Evolutionary conservation across 768 basidiomycete genomes (phyloP).

Genomic region (Dioszegia hungarica): DNA sequence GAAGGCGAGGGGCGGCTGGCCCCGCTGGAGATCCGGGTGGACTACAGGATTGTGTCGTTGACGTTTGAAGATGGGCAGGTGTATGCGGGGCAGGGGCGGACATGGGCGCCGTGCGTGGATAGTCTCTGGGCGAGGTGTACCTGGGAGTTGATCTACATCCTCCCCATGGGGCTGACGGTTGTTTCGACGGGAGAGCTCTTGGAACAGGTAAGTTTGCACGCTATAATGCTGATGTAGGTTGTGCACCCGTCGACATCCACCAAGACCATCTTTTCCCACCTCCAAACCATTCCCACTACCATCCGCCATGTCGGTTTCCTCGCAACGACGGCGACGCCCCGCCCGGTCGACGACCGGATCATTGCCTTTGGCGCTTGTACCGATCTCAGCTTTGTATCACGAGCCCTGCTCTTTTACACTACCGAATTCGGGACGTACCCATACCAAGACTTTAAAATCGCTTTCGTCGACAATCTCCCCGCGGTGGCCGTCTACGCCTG

Average conservation of each 20-base stretch:
- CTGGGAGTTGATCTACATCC: slow-evolving; percentile 97
- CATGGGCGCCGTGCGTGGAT: slow-evolving; percentile 98
- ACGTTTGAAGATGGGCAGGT: slow-evolving; percentile 57
- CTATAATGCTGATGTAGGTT: not conserved
- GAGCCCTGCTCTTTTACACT: slow-evolving; percentile 82
- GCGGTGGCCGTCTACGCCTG: not conserved
- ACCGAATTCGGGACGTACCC: slow-evolving; percentile 94
- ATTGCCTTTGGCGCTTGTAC: slow-evolving; percentile 92
- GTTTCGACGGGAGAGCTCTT: slow-evolving; percentile 90
- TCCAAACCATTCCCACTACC: slow-evolving; percentile 77
- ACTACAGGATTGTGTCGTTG: slow-evolving; percentile 28
- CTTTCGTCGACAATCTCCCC: slow-evolving; percentile 72
- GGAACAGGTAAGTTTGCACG: slow-evolving; percentile 67
- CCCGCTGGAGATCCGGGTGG: slow-evolving; percentile 41
- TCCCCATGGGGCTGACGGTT: slow-evolving; percentile 63
- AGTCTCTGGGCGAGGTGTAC: slow-evolving; percentile 92
- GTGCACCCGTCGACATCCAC: slow-evolving; percentile 81
- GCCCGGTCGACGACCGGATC: slow-evolving; percentile 55
- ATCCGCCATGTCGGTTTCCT: slow-evolving; percentile 97
- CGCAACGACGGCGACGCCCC: slow-evolving; percentile 84
- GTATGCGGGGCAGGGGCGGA: slow-evolving; percentile 78
- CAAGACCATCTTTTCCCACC: slow-evolving; percentile 91
- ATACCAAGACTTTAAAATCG: slow-evolving; percentile 82
- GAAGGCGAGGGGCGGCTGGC: slow-evolving; percentile 55
- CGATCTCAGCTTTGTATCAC: slow-evolving; percentile 72